Conservation (phyloP, 129 eudicot genomes). For the Flaveria brownii region DNA sequence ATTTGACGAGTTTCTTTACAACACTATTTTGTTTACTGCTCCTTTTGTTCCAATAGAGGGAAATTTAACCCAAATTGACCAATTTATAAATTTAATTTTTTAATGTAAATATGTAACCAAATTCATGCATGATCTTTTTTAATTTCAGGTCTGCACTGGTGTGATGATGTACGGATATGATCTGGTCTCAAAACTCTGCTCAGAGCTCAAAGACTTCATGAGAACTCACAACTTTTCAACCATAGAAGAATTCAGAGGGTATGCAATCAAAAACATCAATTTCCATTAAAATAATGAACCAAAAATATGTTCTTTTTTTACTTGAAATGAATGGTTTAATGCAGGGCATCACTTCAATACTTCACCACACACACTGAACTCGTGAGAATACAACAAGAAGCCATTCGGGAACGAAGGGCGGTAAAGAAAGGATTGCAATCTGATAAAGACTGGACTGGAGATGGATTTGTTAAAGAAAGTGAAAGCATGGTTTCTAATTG, state of each 20-base stretch:
- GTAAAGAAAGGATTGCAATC: conserved; percentile 74
- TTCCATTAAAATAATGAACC: not conserved
- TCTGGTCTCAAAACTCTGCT: conserved; percentile 71
- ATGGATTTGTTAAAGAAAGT: conserved; percentile 89
- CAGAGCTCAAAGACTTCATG: conserved; percentile 95
- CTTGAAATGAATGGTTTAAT: not conserved
- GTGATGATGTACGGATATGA: conserved; percentile 97
- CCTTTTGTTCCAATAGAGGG: not conserved
- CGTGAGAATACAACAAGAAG: conserved; percentile 87
- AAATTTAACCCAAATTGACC: not conserved
- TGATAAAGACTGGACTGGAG: conserved; percentile 99
- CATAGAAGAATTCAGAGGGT: conserved; percentile 98
- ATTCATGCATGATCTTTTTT: not conserved
- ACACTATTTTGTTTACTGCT: no score
- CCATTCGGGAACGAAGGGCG: conserved; percentile 67
- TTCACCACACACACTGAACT: conserved; percentile 92
- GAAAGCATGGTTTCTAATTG: conserved; percentile 97
- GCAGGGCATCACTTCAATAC: conserved; percentile 79
- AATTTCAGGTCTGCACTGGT: conserved; percentile 88
- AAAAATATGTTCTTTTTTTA: not conserved
- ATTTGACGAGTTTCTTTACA: conserved; percentile 1
- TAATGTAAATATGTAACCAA: not conserved
- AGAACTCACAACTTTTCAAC: conserved; percentile 83
- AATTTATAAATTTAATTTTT: not conserved
- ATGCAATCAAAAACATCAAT: conserved; percentile 15